Base-by-base conservation (phyloP, 2,329 filamentous ascomycete species). In the Claviceps quebecensis region DNA sequence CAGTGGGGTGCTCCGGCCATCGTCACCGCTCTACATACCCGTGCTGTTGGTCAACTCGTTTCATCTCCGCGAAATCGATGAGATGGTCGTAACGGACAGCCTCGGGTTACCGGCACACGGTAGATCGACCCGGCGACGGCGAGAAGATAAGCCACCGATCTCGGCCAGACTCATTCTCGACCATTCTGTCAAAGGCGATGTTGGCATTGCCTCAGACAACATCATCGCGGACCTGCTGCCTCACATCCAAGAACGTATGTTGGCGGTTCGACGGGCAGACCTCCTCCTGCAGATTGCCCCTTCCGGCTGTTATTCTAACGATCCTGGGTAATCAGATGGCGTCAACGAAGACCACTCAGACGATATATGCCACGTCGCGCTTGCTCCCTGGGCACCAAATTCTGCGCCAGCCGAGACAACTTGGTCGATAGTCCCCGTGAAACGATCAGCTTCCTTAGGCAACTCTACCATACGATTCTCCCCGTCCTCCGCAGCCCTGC, bases 401-500 rank as follows among this genome's bases (percentile, higher is more conserved):
- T 65, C 72, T 38, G 71, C 69, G 5, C 68, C 77, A 19, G 73
- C 85, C 62, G 79, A 81, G 53, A 78, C 81, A 17, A 75, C 78
- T 46, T 98, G 93, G 93, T 88, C 88, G 7, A 78, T 97, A 48
- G 78, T 97, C 37, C 87, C 91, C 1, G 79, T 95, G 53, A 74
- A 75, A 22, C 72, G 74, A 56, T 81, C 81, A 43, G 73, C 79
- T 44, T 75, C 78, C 9, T 74, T 89, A 44, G 78, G 86, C 17
- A 79, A 84, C 56, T 87, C 86, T 5, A 94, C 87, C 1, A 76
- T 96, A 40, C 83, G 90, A 55, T 85, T 91, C 59, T 85, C 86
- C 13, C 78, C 86, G 0, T 76, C 76, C 47, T 94, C 80, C 50
- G 75, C 77, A 53, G 84, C 78, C 48, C 77, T 95, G 1, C 88